Base-by-base conservation (phyloP, 2,329 filamentous ascomycete species). In the Phyllosticta paracitricarpa region DNA sequence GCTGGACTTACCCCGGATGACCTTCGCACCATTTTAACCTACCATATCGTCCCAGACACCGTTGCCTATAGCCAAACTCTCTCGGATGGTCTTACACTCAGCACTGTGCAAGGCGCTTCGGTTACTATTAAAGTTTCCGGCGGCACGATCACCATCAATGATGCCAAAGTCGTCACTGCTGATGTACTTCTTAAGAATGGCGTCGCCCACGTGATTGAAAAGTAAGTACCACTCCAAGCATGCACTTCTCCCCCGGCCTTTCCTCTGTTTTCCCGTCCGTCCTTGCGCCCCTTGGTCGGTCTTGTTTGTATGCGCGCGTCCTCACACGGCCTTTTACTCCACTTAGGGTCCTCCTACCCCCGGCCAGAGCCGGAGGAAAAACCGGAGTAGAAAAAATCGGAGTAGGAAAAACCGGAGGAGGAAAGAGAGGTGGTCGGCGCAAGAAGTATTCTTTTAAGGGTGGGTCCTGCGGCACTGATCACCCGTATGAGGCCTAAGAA, bases 21-120 rank as follows among this genome's bases (percentile, higher is more conserved):
- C 14, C 75, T 88, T 1, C 70, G 76, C 2, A 71, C 70, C 28
- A 78, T 89, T 57, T 76, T 89, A 35, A 73, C 78, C 26, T 89
- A 89, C 73, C 87, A 90, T 69, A 78, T 89, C 58, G 73, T 89
- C 54, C 76, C 77, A 54, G 79, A 79, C 54, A 77, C 76, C 8
- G 77, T 85, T 1, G 75, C 74, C 59, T 88, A 87, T 73, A 81
- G 78, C 56, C 69, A 75, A 4, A 70, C 75, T 5, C 64, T 67
- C 4, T 74, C 82, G 19, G 65, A 65, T 25, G 75, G 79, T 64
- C 66, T 79, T 17, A 63, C 65, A 7, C 64, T 74, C 10, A 69
- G 19, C 19, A 22, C 19, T 22, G 19, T 22, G 19, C 1, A 72
- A 52, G 77, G 77, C 58, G 65, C 54, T 2, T 68, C 71, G 51